Evolutionary conservation across 371 early-diverging fungal species (phyloP).

Genomic region (Nosema muscidifuracis): DNA sequence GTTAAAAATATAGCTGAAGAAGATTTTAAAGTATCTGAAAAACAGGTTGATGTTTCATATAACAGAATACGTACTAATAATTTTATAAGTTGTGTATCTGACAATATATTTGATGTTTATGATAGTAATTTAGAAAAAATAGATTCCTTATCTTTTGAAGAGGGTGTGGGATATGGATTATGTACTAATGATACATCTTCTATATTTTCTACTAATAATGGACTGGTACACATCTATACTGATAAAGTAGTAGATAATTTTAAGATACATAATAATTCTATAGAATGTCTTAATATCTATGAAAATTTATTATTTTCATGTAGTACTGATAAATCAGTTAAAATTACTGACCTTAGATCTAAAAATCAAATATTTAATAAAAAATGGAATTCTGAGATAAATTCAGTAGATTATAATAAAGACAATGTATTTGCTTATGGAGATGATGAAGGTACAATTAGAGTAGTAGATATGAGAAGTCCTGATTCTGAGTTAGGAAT

Average conservation of each 20-base stretch:
- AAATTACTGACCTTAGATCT: conserved; percentile 44
- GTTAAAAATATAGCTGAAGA: conserved; percentile 12
- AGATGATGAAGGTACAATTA: conserved; percentile 56
- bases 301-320: conserved; percentile 36
- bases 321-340: conserved; percentile 34
- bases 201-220: conserved; percentile 17
- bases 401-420: conserved; percentile 56
- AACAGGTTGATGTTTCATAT: neutral
- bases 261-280: conserved; percentile 29
- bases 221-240: conserved; percentile 20
- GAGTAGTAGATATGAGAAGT: conserved; percentile 52
- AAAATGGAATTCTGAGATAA: conserved; percentile 44
- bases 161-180: conserved; percentile 46
- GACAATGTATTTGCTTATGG: conserved; percentile 54
- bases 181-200: conserved; percentile 1
- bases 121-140: conserved; percentile 26
- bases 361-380: neutral
- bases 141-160: neutral
- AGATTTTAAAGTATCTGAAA: neutral
- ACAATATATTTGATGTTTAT: conserved; percentile 35
- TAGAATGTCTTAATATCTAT: conserved; percentile 35
- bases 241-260: neutral
- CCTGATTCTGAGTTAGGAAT: conserved; percentile 35
- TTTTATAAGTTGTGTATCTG: conserved; percentile 32
- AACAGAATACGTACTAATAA: conserved; percentile 47